These are phyloP conservation scores for Ampelomyces quisqualis DNA, from an alignment of 2,329 filamentous ascomycete species.

Conservation along the genomic window DNA sequence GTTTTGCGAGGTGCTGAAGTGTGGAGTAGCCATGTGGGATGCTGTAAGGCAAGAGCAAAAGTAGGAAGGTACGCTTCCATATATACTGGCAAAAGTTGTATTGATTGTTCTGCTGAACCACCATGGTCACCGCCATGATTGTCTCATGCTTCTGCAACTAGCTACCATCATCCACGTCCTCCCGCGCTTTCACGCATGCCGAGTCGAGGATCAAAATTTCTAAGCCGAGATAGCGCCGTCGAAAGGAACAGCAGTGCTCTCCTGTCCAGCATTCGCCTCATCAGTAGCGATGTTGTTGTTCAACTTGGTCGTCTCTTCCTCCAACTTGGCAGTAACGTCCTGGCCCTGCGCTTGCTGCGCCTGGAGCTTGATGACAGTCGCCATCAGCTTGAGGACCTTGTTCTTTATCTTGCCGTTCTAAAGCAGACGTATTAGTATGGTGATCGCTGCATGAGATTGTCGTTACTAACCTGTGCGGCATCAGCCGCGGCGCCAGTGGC, in stretches of 20 bases:
- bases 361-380: constrained; percentile 54
- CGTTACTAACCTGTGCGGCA: constrained; percentile 43
- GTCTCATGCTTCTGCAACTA: too few species aligned
- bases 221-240: constrained; percentile 28
- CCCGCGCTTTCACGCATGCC: too few species aligned
- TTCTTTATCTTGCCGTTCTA: constrained; percentile 62
- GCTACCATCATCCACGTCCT: too few species aligned
- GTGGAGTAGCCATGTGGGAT: too few species aligned
- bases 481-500: constrained; percentile 49
- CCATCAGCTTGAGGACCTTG: constrained; percentile 60
- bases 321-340: constrained; percentile 49
- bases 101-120: too few species aligned
- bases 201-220: too few species aligned
- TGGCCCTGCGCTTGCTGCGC: constrained; percentile 57
- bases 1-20: too few species aligned
- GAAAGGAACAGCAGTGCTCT: constrained; percentile 39
- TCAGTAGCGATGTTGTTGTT: constrained; percentile 56
- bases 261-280: constrained; percentile 50
- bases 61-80: too few species aligned
- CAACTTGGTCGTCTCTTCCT: constrained; percentile 54
- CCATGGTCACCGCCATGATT: too few species aligned
- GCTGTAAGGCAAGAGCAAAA: too few species aligned
- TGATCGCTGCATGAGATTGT: background rate
- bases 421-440: background rate
- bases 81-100: too few species aligned